A percentile compares a stretch with the other conserved stretches of the same genome.
Conservation (phyloP, 2,329 filamentous ascomycete genomes). For the Fusarium austroafricanum region DNA sequence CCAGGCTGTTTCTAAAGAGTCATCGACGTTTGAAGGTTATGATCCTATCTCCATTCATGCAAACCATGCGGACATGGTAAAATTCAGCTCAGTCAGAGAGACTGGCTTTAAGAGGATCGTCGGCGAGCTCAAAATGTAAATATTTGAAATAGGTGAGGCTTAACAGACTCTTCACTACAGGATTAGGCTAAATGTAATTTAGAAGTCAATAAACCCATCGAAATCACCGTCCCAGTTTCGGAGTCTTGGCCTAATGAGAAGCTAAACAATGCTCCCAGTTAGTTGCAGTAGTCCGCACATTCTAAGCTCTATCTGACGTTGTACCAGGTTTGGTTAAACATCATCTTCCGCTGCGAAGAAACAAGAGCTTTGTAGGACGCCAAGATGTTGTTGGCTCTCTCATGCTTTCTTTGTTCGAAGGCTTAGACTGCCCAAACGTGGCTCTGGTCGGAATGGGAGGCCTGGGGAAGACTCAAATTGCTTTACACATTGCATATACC, state of each 20-base stretch:
- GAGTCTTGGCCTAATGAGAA: no score
- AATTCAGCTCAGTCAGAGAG: constrained; percentile 37
- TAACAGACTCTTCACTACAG: not conserved
- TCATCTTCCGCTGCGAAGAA: not conserved
- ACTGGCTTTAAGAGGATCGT: constrained; percentile 46
- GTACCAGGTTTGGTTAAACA: not conserved
- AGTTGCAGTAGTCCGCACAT: not conserved
- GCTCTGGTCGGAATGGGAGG: not conserved
- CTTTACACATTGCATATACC: not conserved
- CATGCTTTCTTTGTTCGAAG: not conserved
- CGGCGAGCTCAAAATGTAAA: constrained; percentile 27
- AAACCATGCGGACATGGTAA: constrained; percentile 43
- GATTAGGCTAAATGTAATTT: not conserved
- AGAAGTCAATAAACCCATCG: no score
- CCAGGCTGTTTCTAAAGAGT: constrained; percentile 48
- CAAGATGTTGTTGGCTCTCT: fast-evolving
- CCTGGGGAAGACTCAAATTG: not conserved
- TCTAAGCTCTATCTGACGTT: no score
- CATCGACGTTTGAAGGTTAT: constrained; percentile 49
- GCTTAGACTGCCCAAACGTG: not conserved
- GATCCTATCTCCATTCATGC: constrained; percentile 45
- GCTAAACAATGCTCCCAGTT: not conserved
- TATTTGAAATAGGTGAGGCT: not conserved
- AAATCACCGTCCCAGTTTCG: no score
- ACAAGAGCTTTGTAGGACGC: not conserved